Evolutionary conservation across 768 basidiomycete species (phyloP).

Genomic region (Boletus subcaerulescens): DNA sequence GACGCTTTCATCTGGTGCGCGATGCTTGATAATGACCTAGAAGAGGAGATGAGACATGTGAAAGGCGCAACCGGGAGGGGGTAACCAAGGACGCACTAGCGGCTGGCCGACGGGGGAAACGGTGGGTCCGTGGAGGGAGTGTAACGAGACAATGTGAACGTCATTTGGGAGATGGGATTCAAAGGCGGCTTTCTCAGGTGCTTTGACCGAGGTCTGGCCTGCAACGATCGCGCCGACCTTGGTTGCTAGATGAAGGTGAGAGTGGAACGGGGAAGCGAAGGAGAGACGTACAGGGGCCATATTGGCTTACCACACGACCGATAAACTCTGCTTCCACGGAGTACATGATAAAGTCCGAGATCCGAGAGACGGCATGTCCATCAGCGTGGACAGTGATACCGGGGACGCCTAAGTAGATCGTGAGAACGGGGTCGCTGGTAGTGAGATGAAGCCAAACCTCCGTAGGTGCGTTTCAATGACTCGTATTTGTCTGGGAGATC

Average conservation of each 20-base stretch:
- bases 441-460: conserved; percentile 51
- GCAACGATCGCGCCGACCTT: conserved; percentile 90
- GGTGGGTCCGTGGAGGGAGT: conserved; percentile 91
- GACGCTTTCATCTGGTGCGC: conserved; percentile 72
- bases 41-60: background rate
- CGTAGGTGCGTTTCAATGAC: conserved; percentile 54
- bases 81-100: conserved; percentile 50
- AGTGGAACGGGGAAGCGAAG: background rate
- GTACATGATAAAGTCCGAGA: conserved; percentile 92
- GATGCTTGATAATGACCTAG: conserved; percentile 86
- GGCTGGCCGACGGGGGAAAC: conserved; percentile 90
- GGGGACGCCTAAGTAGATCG: conserved; percentile 43
- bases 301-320: conserved; percentile 76
- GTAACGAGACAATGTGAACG: conserved; percentile 86
- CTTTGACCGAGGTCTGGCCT: conserved; percentile 96
- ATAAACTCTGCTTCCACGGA: conserved; percentile 93
- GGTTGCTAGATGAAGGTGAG: conserved; percentile 54
- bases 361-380: conserved; percentile 84
- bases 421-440: conserved; percentile 10
- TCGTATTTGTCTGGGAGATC: conserved; percentile 77
- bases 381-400: conserved; percentile 67
- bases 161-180: conserved; percentile 85
- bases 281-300: conserved; percentile 76
- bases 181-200: conserved; percentile 87
- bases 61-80: background rate